These are phyloP conservation scores for Blastobotrys chiropterorum DNA, from an alignment of 805 yeast species.

Conservation along the genomic window DNA sequence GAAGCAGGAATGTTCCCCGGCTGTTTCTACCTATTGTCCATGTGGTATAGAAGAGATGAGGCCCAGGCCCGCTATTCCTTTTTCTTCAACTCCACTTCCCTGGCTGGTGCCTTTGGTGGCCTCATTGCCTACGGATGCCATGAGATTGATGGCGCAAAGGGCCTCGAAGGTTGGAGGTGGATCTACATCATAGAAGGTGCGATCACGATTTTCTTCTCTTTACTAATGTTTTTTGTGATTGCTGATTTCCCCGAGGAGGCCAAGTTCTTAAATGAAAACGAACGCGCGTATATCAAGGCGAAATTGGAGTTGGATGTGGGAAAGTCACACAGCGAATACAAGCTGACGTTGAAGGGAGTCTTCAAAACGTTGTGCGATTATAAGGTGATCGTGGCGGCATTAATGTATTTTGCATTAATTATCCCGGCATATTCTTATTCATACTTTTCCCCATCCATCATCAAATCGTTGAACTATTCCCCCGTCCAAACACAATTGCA, in stretches of 20 bases:
- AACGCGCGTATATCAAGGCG: conserved; percentile 48
- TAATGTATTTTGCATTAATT: conserved; percentile 58
- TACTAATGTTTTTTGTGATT: conserved; percentile 40
- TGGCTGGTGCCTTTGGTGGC: conserved; percentile 78
- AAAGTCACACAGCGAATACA: conserved; percentile 44
- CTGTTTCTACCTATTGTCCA: conserved; percentile 60
- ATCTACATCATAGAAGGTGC: conserved; percentile 48
- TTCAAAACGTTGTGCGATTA: conserved; percentile 51
- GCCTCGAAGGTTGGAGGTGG: conserved; percentile 50
- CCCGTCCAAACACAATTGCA: conserved; percentile 71
- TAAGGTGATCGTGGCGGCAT: conserved; percentile 49
- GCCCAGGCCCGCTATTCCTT: conserved; percentile 64
- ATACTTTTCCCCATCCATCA: conserved; percentile 64
- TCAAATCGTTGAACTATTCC: conserved; percentile 54
- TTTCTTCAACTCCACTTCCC: conserved; percentile 63
- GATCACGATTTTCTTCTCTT: conserved; percentile 31
- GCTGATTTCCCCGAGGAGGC: conserved; percentile 72
- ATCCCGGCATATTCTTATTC: conserved; percentile 76
- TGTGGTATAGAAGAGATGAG: conserved; percentile 58
- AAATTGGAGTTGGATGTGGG: conserved; percentile 54
- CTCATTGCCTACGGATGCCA: conserved; percentile 60
- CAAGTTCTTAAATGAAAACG: conserved; percentile 45
- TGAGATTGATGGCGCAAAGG: conserved; percentile 43
- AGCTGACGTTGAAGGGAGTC: conserved; percentile 43
- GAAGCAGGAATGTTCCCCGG: conserved; percentile 75